phyloP scores from a whole-genome alignment of 1,139 yeast species.

The Geotrichum citri-aurantii region DNA sequence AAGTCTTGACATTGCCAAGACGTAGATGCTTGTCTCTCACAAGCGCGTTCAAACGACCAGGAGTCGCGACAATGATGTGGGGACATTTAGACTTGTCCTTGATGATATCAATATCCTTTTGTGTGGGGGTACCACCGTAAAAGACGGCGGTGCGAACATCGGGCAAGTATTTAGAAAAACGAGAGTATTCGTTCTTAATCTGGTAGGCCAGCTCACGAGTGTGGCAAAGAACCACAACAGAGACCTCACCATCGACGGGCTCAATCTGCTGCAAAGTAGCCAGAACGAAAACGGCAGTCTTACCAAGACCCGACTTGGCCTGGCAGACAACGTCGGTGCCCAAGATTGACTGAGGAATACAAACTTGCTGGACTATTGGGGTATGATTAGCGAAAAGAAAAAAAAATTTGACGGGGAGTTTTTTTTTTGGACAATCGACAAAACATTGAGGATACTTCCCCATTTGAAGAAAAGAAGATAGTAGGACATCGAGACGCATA shows the following conservation, averaged over 20 bases:
- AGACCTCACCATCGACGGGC: constrained; percentile 94
- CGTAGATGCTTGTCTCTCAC: constrained; percentile 88
- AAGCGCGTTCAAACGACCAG: constrained; percentile 93
- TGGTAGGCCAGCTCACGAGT: constrained; percentile 98
- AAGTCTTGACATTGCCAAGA: constrained; percentile 84
- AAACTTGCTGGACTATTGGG: constrained; percentile 81
- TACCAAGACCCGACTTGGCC: constrained; percentile 99
- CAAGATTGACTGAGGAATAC: constrained; percentile 96
- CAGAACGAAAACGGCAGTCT: constrained; percentile 95
- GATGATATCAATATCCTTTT: constrained; percentile 79
- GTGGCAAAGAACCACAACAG: constrained; percentile 92
- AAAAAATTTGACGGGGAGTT: not conserved
- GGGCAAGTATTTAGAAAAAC: constrained; percentile 98
- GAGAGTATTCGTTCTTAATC: constrained; percentile 93
- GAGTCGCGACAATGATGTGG: constrained; percentile 95
- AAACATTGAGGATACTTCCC: not conserved
- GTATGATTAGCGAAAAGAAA: constrained; percentile 6
- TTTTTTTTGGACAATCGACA: not conserved
- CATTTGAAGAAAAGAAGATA: not conserved
- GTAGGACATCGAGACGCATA: not conserved
- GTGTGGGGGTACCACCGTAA: constrained; percentile 91
- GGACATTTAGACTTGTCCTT: constrained; percentile 94
- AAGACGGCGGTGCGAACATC: constrained; percentile 95
- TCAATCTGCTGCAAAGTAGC: constrained; percentile 96
- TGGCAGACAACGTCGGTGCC: constrained; percentile 98